Evolutionary conservation across 2,329 filamentous ascomycete species (phyloP).

Genomic region (Sporothrix sp.): DNA sequence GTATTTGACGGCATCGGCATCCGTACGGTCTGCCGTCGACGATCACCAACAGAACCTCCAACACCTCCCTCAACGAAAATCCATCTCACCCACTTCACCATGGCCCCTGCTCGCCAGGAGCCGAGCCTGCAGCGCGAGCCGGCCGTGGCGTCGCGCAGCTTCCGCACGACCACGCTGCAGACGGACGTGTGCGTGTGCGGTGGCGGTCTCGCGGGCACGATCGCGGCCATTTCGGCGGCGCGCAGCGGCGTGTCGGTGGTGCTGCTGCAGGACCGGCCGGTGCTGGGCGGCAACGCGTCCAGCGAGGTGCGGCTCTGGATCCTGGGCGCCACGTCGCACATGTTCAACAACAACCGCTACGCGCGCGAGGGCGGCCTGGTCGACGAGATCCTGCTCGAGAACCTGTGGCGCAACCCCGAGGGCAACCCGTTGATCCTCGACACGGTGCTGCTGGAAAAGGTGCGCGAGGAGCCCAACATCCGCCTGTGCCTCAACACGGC

Average conservation of each 20-base stretch:
- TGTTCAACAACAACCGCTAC: slow-evolving; percentile 24
- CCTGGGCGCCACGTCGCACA: slow-evolving; percentile 21
- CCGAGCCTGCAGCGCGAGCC: slow-evolving; percentile 17
- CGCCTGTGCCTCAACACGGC: slow-evolving; percentile 21
- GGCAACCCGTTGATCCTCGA: slow-evolving; percentile 22
- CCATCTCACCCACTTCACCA: slow-evolving; percentile 6
- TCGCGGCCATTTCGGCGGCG: slow-evolving; percentile 20
- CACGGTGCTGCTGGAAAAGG: slow-evolving; percentile 21
- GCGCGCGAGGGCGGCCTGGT: slow-evolving; percentile 21
- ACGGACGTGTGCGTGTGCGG: slow-evolving; percentile 25
- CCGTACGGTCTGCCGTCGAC: no score
- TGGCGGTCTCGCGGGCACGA: slow-evolving; percentile 19
- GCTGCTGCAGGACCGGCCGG: slow-evolving; percentile 20
- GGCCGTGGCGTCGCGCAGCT: slow-evolving; percentile 17
- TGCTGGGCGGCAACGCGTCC: slow-evolving; percentile 20
- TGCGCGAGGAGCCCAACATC: slow-evolving; percentile 20
- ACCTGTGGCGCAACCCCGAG: slow-evolving; percentile 21
- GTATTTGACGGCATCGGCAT: no score
- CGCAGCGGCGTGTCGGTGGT: slow-evolving; percentile 19
- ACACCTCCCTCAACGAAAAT: background rate
- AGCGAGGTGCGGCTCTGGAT: slow-evolving; percentile 22
- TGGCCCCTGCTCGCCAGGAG: slow-evolving; percentile 20
- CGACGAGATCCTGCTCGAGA: slow-evolving; percentile 21
- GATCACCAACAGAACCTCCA: background rate
- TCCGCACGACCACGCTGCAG: slow-evolving; percentile 13